Conservation (phyloP, 2,329 filamentous ascomycete genomes). For the Pseudophaeomoniella oleicola region DNA sequence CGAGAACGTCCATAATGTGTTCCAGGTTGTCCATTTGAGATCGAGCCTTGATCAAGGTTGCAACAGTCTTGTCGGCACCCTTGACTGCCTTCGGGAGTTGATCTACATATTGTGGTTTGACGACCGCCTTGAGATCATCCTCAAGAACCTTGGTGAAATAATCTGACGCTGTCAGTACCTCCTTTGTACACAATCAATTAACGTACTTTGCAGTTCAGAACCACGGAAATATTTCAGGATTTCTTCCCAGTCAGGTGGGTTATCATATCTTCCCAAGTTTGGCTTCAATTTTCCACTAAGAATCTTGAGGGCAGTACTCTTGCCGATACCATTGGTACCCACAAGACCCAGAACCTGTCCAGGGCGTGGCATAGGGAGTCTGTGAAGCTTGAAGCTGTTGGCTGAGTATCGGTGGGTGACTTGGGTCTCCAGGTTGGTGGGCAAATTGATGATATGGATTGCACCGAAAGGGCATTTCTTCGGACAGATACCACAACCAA, state of each 20-base stretch:
- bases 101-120: slow-evolving; percentile 98
- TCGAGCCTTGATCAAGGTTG: slow-evolving; percentile 61
- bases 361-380: slow-evolving; percentile 86
- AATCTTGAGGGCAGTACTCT: slow-evolving; percentile 99
- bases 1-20: slow-evolving; percentile 71
- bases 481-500: slow-evolving; percentile 97
- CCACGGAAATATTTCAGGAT: slow-evolving; percentile 97
- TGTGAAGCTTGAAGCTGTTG: slow-evolving; percentile 99
- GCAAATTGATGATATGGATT: slow-evolving; percentile 99
- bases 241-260: slow-evolving; percentile 98
- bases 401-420: slow-evolving; percentile 97
- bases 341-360: slow-evolving; percentile 93
- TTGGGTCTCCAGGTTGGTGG: slow-evolving; percentile 95
- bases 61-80: slow-evolving; percentile 64
- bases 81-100: slow-evolving; percentile 91
- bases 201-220: slow-evolving; percentile 86
- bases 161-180: slow-evolving; percentile 38
- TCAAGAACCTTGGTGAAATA: slow-evolving; percentile 98
- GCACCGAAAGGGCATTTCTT: slow-evolving; percentile 99
- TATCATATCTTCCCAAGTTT: slow-evolving; percentile 86
- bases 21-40: slow-evolving; percentile 65
- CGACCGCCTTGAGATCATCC: slow-evolving; percentile 91
- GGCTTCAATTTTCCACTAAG: slow-evolving; percentile 97
- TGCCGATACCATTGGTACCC: slow-evolving; percentile 99
- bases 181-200: neutral